Evolutionary conservation across 768 basidiomycete species (phyloP), one percentile per base, ranked within the genome.

Genomic region (Candolleomyces eurysporus): DNA sequence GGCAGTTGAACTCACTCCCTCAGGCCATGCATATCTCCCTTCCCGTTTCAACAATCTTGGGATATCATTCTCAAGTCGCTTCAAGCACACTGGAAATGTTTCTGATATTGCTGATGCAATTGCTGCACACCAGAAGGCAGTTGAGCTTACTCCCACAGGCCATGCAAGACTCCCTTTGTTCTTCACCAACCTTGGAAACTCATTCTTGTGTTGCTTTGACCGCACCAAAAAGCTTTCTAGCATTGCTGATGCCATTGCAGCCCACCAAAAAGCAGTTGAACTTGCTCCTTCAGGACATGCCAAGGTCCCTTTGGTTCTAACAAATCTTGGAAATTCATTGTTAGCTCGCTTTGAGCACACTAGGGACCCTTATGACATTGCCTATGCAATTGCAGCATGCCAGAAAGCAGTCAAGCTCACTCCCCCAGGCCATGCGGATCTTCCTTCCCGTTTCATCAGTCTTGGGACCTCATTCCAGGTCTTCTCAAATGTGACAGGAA

Each of bases 1-100:
- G 4, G 26, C 26, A 26, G 26, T 26, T 26, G 26, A 26, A 26
- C 26, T 64, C 9, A 61, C 57, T 10, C 57, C 60, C 3, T 14
- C 48, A 6, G 61, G 61, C 1, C 62, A 65, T 52, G 36, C 57
- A 16, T 32, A 59, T 13, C 40, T 59, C 51, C 36, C 31, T 10
- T 26, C 46, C 9, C 48, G 30, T 19, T 48, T 63, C 22, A 58
- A 7, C 19, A 48, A 58, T n/a, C 61, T 67, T 58, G 68, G 61
- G 19, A 40, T 43, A 31, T 58, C 60, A 2, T 61, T 61, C 19
- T 43, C n/a, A 40, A 21, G n/a, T 57, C 63, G 66, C 32, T 68
- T 67, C 45, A 42, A 55, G 31, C 48, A 32, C 22, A 53, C 52
- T 26, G 45, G 61, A 9, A 55, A 61, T 19, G 17, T 64, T 30